Evolutionary conservation across 139 green algal species (phyloP), one percentile per base, ranked within the genome.

Genomic region (Ettlia oleoabundans): DNA sequence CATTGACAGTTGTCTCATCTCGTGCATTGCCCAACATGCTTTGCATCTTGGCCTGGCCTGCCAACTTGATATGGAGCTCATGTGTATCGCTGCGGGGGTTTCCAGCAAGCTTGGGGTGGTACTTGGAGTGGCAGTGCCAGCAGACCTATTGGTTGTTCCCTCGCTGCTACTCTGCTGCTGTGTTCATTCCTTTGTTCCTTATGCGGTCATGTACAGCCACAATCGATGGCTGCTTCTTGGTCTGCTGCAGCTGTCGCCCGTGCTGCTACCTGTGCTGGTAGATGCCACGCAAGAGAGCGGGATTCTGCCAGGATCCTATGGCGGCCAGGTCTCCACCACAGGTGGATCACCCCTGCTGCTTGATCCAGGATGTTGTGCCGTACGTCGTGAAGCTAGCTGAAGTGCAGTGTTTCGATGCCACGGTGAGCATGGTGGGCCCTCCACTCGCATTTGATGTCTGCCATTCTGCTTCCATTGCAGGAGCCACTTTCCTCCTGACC

Each of bases 401-500:
- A 58, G 47, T 58, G 47, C 10, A 10, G 13, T 58, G n/a, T n/a
- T n/a, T n/a, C n/a, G n/a, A n/a, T n/a, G n/a, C n/a, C n/a, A n/a
- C n/a, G n/a, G n/a, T n/a, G n/a, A n/a, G n/a, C n/a, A n/a, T n/a
- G n/a, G n/a, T n/a, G n/a, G n/a, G n/a, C 47, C 10, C 47, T 58
- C 47, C 47, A 58, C 13, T 15, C 15, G 47, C 47, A 75, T 22
- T 32, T 28, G 24, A 9, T 13, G 53, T 10, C 38, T 75, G 35
- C 18, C 26, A 41, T 21, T 55, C 32, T 30, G 61, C 30, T n/a
- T 40, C n/a, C 42, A 10, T 42, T 55, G 73, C 73, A 80, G 55
- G 55, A 32, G 80, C 80, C 38, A 88, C 71, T 18, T 85, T 83
- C 63, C 28, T 86, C 53, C 38, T 88, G 13, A 86, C 79, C 28